Percentiles rank a stretch among this genome's conserved stretches.
phyloP scores from a whole-genome alignment of 2,329 filamentous ascomycete species.

The Tolypocladium guangdongense region DNA sequence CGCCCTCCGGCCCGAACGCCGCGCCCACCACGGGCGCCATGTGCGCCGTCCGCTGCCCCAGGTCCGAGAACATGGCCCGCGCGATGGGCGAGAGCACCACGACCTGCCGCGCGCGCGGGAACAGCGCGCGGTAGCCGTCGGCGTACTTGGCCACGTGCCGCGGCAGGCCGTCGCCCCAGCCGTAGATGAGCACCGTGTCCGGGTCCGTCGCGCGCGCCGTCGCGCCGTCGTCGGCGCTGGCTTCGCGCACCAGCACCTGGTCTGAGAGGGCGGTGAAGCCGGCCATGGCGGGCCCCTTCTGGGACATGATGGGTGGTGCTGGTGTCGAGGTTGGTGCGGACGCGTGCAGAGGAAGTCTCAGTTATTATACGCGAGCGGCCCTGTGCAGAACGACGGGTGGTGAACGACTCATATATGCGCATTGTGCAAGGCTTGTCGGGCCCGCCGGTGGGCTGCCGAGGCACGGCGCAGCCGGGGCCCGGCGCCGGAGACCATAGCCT shows the following conservation, averaged over 20 bases:
- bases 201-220: conserved; percentile 20
- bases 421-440: not conserved
- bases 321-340: not conserved
- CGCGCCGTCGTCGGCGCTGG: conserved; percentile 15
- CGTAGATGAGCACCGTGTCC: conserved; percentile 39
- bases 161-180: conserved; percentile 45
- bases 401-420: too few species aligned
- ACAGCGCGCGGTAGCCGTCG: conserved; percentile 38
- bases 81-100: conserved; percentile 39
- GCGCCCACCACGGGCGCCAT: conserved; percentile 35
- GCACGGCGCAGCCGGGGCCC: not conserved
- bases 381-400: not conserved
- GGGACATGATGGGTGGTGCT: not conserved
- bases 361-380: too few species aligned
- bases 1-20: conserved; percentile 15
- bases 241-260: conserved; percentile 32
- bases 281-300: conserved; percentile 18
- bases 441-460: too few species aligned
- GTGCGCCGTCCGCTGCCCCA: conserved; percentile 29
- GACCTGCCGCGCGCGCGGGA: conserved; percentile 37
- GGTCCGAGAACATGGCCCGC: conserved; percentile 31
- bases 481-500: not conserved
- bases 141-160: conserved; percentile 46
- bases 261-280: conserved; percentile 36
- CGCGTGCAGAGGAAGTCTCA: too few species aligned